Evolutionary conservation across 108 stramenopile genomes (phyloP).

Genomic region (Hondaea fermentalgiana): DNA sequence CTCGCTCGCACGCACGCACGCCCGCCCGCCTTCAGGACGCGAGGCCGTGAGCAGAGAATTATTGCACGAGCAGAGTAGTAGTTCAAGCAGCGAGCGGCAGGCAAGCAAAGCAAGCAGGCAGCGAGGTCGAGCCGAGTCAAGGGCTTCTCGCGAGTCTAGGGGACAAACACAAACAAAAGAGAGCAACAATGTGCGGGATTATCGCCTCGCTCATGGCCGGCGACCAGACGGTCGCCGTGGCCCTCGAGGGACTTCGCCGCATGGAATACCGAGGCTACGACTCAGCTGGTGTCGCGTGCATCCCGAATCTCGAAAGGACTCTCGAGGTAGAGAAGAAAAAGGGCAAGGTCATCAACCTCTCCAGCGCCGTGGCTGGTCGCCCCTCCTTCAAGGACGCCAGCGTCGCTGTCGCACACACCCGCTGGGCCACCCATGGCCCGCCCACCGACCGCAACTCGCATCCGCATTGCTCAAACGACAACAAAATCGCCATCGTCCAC

Average conservation of each 20-base stretch:
- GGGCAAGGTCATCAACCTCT: conserved; percentile 76
- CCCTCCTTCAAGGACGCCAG: conserved; percentile 46
- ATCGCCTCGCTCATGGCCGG: background rate
- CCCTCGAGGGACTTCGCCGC: conserved; percentile 83
- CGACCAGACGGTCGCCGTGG: conserved; percentile 26
- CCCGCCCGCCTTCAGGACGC: no score
- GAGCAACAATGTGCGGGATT: background rate
- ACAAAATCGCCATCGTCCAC: conserved; percentile 93
- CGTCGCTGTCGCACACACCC: conserved; percentile 92
- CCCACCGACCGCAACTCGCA: conserved; percentile 97
- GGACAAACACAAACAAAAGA: background rate
- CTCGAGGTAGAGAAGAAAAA: conserved; percentile 80
- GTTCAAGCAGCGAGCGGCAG: no score
- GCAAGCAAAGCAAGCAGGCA: no score
- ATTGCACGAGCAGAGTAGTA: no score
- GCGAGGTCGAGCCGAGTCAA: no score
- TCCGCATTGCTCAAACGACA: conserved; percentile 79
- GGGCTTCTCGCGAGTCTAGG: no score
- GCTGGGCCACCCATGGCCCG: conserved; percentile 98
- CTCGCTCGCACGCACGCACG: no score
- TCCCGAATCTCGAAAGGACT: conserved; percentile 35
- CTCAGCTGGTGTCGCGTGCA: conserved; percentile 88
- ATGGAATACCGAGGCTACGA: conserved; percentile 96
- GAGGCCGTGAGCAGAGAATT: no score
- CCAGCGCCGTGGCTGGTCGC: conserved; percentile 80